Evolutionary conservation across 2,329 filamentous ascomycete species (phyloP), one percentile per base, ranked within the genome.

Genomic region (Paramyrothecium sp.): DNA sequence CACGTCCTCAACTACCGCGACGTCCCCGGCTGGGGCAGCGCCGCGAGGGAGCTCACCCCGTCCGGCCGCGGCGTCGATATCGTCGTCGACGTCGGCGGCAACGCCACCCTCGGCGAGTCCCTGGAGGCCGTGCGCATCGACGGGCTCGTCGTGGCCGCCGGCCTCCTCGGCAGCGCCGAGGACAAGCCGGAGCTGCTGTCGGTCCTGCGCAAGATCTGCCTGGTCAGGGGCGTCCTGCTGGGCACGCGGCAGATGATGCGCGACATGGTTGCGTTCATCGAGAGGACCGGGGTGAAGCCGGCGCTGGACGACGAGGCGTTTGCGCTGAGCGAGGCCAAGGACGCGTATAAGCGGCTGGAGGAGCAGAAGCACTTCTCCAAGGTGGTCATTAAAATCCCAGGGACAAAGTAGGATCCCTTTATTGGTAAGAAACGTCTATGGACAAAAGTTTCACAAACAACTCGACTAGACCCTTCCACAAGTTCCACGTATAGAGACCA

Each of bases 1-100:
- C 51, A 53, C 30, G 19, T 53, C 51, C 38, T 53, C 51, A 53
- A 53, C 51, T 53, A 53, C 51, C 51, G 51, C 7, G 51, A 53
- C 16, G n/a, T n/a, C 20, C 26, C 51, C 30, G 17, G 34, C 26
- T 53, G 51, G 51, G 51, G 51, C 20, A 53, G 30, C 12, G 30
- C 11, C 3, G 51, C 51, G 4, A 53, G 20, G 33, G 16, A 41
- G 20, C 30, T 38, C 16, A 53, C 51, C 3, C 51, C 51, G 30
- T 19, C 17, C 20, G 30, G 51, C 51, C 51, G 23, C 20, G 51
- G 51, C 30, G 30, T 53, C 16, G 51, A 53, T 26, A 19, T 53
- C 3, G 30, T 53, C 12, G 51, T 53, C 26, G 51, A 53, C 19
- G 33, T 53, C 8, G 51, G 51, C 30, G 51, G 51, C 23, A 41